A percentile compares a stretch with the other conserved stretches of the same genome.
These are phyloP conservation scores for Cystobasidium onofrii DNA, from an alignment of 768 basidiomycete genomes.

Conservation along the genomic window DNA sequence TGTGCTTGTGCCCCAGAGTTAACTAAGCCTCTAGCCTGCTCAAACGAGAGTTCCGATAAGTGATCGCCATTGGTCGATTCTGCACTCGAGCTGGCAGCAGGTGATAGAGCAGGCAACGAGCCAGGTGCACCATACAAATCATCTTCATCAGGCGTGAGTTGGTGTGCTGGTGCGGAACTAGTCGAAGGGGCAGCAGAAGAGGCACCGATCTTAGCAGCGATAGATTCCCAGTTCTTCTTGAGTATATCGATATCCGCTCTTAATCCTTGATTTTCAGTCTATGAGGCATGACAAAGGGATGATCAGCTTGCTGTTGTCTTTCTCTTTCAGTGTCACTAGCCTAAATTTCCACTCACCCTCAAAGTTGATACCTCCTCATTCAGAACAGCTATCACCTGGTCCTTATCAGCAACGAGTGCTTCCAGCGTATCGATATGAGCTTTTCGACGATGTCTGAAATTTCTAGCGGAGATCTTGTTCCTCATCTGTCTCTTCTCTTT, in stretches of 20 bases:
- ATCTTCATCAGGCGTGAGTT: slow-evolving; percentile 22
- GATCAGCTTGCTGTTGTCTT: not conserved
- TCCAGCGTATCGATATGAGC: slow-evolving; percentile 93
- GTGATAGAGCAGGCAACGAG: slow-evolving; percentile 20
- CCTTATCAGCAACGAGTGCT: slow-evolving; percentile 82
- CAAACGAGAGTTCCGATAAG: slow-evolving; percentile 24
- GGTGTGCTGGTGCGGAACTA: not conserved
- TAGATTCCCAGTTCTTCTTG: slow-evolving; percentile 44
- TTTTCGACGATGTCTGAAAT: slow-evolving; percentile 89
- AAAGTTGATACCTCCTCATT: slow-evolving; percentile 38
- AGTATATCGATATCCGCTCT: slow-evolving; percentile 47
- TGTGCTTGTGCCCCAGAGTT: not conserved
- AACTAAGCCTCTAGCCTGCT: slow-evolving; percentile 36
- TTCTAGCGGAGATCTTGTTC: slow-evolving; percentile 93
- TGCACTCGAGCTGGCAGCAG: slow-evolving; percentile 1
- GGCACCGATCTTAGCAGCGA: slow-evolving; percentile 38
- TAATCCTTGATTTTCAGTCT: slow-evolving; percentile 33
- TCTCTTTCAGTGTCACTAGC: not conserved
- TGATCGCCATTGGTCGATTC: slow-evolving; percentile 28
- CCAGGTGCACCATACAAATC: slow-evolving; percentile 19
- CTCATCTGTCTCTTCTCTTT: slow-evolving; percentile 93
- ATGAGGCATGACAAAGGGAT: not conserved
- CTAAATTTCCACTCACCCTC: slow-evolving; percentile 1
- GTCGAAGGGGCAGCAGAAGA: not conserved
- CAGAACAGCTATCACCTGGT: slow-evolving; percentile 59